Evolutionary conservation across 2,329 filamentous ascomycete genomes (phyloP), one percentile per base, ranked within the genome.

Genomic region (Salinomyces thailandicus): DNA sequence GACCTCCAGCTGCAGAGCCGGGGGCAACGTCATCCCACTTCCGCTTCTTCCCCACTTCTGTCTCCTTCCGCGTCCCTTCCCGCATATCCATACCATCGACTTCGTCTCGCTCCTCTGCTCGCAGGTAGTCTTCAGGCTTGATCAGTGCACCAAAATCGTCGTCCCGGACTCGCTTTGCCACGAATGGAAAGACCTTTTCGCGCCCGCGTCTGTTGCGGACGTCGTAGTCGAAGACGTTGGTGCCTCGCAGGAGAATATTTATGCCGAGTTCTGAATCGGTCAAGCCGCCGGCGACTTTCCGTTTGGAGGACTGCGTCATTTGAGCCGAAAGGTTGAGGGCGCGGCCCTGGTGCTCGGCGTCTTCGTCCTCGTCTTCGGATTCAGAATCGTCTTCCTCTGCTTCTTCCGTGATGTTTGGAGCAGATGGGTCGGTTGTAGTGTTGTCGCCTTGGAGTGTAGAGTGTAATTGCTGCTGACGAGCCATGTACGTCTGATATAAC

Each of bases 81-180:
- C 67, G 68, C 38, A 75, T 64, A 33, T 79, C 77, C 35, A 79
- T 74, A 9, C 74, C 75, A 27, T 84, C 80, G 13, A 75, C 70
- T 39, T 80, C 77, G 48, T 93, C 85, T 39, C 85, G 79, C 61
- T 96, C 91, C 55, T 98, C 91, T 0, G 87, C 89, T 39, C 87
- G 76, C 1, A 95, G 71, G 55, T 89, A 98, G 46, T 98, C 91
- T 58, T 96, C 91, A 0, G 89, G 84, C 36, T 86, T 77, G 49
- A 98, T 95, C 12, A 93, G 65, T 46, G 98, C 91, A 40, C 91
- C 91, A 61, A 91, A 98, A 46, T 95, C 89, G 54, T 96, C 91
- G 18, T 73, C 76, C 34, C 85, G 78, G 56, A 78, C 82, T 51
- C 84, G 72, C 35, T 85, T 78, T 16, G 87, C 75, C 1, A 87